These are phyloP conservation scores for Citrullus amarus DNA, from an alignment of 306 rosid genomes.

Conservation along the genomic window DNA sequence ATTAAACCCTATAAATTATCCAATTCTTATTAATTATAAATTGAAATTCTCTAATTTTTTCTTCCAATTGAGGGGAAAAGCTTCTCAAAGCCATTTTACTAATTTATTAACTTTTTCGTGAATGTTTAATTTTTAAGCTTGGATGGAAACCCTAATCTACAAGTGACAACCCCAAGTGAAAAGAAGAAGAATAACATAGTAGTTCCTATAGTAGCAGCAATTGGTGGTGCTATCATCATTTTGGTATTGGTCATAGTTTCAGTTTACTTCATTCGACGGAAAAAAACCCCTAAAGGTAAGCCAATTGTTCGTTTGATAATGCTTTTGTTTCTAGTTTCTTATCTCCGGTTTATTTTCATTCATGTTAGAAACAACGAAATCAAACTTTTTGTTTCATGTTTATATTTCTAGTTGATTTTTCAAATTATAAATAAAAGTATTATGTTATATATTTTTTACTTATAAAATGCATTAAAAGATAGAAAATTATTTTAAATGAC, in stretches of 20 bases:
- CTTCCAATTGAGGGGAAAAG: background rate
- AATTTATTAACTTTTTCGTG: background rate
- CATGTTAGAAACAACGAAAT: too few relatives aligned
- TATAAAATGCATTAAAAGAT: too few relatives aligned
- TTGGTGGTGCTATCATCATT: conserved; percentile 23
- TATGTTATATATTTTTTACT: too few relatives aligned
- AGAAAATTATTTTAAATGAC: too few relatives aligned
- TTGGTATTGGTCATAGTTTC: background rate
- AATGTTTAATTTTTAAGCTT: conserved; percentile 5
- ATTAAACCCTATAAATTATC: background rate
- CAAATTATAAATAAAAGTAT: too few relatives aligned
- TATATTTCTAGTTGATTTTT: too few relatives aligned
- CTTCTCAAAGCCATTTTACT: background rate
- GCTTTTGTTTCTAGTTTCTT: too few relatives aligned
- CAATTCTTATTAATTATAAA: too few relatives aligned
- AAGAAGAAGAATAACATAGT: conserved; percentile 14
- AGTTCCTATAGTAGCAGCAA: conserved; percentile 27
- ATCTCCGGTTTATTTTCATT: too few relatives aligned
- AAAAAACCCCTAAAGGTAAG: background rate
- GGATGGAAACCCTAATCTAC: conserved; percentile 21
- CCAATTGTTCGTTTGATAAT: too few relatives aligned
- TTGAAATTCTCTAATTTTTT: background rate
- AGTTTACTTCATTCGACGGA: conserved; percentile 13
- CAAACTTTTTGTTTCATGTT: too few relatives aligned
- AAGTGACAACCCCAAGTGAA: background rate